Conservation (phyloP, 371 early-diverging fungal species). For the Rhizopus sp. region DNA sequence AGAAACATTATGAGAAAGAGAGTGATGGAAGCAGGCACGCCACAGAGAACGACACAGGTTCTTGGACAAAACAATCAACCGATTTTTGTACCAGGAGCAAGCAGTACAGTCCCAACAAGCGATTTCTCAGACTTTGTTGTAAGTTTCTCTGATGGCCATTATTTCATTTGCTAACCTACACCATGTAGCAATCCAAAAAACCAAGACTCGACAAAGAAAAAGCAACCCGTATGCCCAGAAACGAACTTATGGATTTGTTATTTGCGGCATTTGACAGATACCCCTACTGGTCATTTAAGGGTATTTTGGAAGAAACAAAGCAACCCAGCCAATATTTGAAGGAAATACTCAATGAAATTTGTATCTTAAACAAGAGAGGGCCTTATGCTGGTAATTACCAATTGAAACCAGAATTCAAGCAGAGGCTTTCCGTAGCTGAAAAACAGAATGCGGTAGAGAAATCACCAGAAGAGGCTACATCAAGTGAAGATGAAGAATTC, state of each 20-base stretch:
- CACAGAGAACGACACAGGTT: slow-evolving; percentile 60
- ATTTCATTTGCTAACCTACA: slow-evolving; percentile 2
- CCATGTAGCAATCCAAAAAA: slow-evolving; percentile 36
- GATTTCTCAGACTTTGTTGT: slow-evolving; percentile 59
- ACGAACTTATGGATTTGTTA: slow-evolving; percentile 82
- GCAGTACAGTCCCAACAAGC: slow-evolving; percentile 55
- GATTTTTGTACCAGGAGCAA: slow-evolving; percentile 59
- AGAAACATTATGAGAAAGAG: slow-evolving; percentile 78
- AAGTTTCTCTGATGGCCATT: slow-evolving; percentile 22
- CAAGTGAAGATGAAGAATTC: slow-evolving; percentile 41
- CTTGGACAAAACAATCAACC: slow-evolving; percentile 57
- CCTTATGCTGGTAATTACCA: slow-evolving; percentile 82
- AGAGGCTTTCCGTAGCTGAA: slow-evolving; percentile 49
- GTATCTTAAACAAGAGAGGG: slow-evolving; percentile 82
- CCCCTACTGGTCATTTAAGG: slow-evolving; percentile 88
- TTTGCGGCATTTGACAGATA: slow-evolving; percentile 82
- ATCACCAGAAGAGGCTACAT: slow-evolving; percentile 21
- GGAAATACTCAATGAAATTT: slow-evolving; percentile 83
- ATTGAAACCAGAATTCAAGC: slow-evolving; percentile 81
- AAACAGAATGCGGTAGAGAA: slow-evolving; percentile 31
- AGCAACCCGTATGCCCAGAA: slow-evolving; percentile 71
- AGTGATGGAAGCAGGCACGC: slow-evolving; percentile 56
- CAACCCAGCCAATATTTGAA: slow-evolving; percentile 83
- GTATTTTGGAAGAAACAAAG: slow-evolving; percentile 77
- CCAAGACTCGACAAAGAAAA: not conserved